Percentiles rank a stretch among this genome's conserved stretches.
Conservation (phyloP, 139 green algal genomes). For the Choricystis sp. region DNA sequence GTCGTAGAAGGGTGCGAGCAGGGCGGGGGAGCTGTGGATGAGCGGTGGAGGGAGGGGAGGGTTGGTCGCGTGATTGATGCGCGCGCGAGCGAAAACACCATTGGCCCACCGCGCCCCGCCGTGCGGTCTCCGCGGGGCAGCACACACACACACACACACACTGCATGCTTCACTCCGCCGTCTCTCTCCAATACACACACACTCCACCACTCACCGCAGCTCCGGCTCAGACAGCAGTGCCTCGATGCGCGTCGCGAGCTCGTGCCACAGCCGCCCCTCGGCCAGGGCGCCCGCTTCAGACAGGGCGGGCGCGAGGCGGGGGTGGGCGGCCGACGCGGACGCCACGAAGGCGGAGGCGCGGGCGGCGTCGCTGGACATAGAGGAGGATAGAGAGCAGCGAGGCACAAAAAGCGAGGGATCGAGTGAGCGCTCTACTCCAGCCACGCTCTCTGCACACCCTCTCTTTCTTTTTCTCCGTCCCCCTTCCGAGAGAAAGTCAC, state of each 20-base stretch:
- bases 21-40: not conserved
- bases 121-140: too few species aligned
- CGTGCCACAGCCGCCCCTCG: slow-evolving; percentile 90
- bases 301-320: slow-evolving; percentile 30
- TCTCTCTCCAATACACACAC: slow-evolving; percentile 5
- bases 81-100: too few species aligned
- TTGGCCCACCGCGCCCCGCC: too few species aligned
- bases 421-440: not conserved
- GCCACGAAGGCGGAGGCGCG: slow-evolving; percentile 14
- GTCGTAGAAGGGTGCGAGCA: slow-evolving; percentile 57
- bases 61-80: too few species aligned
- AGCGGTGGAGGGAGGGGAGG: too few species aligned
- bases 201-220: not conserved
- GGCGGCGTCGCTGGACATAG: not conserved
- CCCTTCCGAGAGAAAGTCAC: not conserved
- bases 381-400: too few species aligned
- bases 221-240: slow-evolving; percentile 2
- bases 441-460: not conserved
- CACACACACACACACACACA: too few species aligned
- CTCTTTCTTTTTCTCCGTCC: not conserved
- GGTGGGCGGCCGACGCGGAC: slow-evolving; percentile 24
- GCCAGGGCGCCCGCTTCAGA: slow-evolving; percentile 55
- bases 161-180: too few species aligned
- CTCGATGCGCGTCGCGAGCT: slow-evolving; percentile 83
- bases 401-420: not conserved